Conservation (phyloP, 805 yeast species). For the Yarrowia hollandica region DNA sequence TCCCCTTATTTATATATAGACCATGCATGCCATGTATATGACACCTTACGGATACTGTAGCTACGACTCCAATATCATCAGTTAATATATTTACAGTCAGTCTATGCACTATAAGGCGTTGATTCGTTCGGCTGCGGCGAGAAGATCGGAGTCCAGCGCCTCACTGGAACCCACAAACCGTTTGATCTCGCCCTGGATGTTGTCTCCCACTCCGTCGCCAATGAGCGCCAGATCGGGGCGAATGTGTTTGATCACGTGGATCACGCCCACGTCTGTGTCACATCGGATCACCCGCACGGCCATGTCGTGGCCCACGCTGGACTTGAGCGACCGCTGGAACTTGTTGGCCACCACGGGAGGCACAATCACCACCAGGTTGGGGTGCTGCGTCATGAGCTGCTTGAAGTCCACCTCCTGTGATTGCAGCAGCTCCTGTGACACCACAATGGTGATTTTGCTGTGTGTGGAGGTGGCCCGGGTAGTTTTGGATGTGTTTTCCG, state of each 20-base stretch:
- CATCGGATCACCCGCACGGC: slow-evolving; percentile 47
- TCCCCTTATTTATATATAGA: slow-evolving; percentile 17
- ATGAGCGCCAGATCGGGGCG: slow-evolving; percentile 41
- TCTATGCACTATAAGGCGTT: too few species aligned
- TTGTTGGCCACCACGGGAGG: slow-evolving; percentile 32
- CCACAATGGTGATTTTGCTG: slow-evolving; percentile 22
- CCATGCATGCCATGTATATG: neutral
- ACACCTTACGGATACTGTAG: too few species aligned
- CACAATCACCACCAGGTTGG: slow-evolving; percentile 42
- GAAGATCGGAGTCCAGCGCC: slow-evolving; percentile 31
- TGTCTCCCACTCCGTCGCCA: slow-evolving; percentile 32
- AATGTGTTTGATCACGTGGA: slow-evolving; percentile 58
- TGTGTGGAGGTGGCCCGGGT: neutral
- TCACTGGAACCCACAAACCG: slow-evolving; percentile 32
- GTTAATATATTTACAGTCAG: too few species aligned
- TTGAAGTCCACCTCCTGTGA: too few species aligned
- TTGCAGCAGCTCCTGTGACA: slow-evolving; percentile 31
- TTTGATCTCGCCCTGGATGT: slow-evolving; percentile 24
- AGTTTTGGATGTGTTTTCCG: neutral
- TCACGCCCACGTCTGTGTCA: slow-evolving; percentile 51
- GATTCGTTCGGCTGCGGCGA: neutral
- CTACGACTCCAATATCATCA: too few species aligned
- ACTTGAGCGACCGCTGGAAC: slow-evolving; percentile 31
- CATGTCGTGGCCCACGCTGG: slow-evolving; percentile 35
- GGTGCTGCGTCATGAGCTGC: slow-evolving; percentile 32